phyloP scores from a whole-genome alignment of 371 early-diverging fungal species.

The Apophysomyces ossiformis region DNA sequence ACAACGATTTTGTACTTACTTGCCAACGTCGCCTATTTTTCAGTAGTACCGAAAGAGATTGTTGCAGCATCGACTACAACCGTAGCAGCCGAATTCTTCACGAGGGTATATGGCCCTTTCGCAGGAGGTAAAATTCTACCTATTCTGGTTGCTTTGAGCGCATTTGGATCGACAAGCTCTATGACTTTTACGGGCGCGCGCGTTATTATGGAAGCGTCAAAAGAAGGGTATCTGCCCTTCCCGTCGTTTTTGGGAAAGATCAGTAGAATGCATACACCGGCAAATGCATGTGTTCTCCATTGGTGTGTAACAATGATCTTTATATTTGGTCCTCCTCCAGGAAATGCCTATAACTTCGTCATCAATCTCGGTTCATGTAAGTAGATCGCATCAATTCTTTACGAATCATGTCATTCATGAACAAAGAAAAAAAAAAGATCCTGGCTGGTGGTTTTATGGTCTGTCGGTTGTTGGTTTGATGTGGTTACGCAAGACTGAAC shows the following conservation, averaged over 20 bases:
- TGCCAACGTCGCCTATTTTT: slow-evolving; percentile 43
- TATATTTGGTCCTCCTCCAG: slow-evolving; percentile 26
- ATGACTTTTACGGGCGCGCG: slow-evolving; percentile 26
- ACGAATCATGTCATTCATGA: background rate
- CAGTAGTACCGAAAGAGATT: slow-evolving; percentile 36
- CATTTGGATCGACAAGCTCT: slow-evolving; percentile 28
- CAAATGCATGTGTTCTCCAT: slow-evolving; percentile 19
- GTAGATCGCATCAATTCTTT: background rate
- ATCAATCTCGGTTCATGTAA: slow-evolving; percentile 19
- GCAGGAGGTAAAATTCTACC: slow-evolving; percentile 25
- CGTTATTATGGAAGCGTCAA: slow-evolving; percentile 27
- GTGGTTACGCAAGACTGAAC: slow-evolving; percentile 18
- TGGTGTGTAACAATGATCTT: slow-evolving; percentile 19
- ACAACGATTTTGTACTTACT: slow-evolving; percentile 33
- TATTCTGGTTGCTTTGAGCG: slow-evolving; percentile 23
- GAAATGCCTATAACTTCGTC: slow-evolving; percentile 23
- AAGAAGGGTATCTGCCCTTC: slow-evolving; percentile 22
- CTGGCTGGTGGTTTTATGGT: slow-evolving; percentile 24
- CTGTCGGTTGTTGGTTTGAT: slow-evolving; percentile 24
- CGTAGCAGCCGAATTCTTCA: slow-evolving; percentile 40
- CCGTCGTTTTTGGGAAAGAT: slow-evolving; percentile 17
- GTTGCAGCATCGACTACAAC: slow-evolving; percentile 22
- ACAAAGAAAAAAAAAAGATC: slow-evolving; percentile 9
- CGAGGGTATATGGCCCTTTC: slow-evolving; percentile 30
- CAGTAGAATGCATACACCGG: slow-evolving; percentile 16